Percentiles rank a stretch among this genome's conserved stretches.
Conservation (phyloP, 2,329 filamentous ascomycete genomes). For the Rhynchosporium secalis region DNA sequence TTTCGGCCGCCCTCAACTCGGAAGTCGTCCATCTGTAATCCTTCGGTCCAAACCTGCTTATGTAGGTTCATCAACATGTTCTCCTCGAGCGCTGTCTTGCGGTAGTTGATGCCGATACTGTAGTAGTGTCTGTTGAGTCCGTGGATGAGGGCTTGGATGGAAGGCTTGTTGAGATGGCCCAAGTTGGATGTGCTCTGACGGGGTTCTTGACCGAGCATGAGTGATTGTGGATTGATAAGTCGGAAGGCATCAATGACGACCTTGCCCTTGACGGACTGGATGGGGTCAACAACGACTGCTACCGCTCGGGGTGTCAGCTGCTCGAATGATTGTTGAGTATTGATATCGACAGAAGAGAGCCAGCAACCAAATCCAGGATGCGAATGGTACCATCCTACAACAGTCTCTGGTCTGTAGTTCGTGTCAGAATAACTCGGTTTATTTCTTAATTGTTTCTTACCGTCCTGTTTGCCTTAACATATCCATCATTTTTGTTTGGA, state of each 20-base stretch:
- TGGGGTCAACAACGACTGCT: slow-evolving; percentile 96
- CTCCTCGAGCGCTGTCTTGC: slow-evolving; percentile 95
- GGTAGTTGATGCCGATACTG: slow-evolving; percentile 97
- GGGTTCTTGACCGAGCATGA: slow-evolving; percentile 97
- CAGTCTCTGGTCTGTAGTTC: slow-evolving; percentile 76
- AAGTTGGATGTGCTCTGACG: slow-evolving; percentile 97
- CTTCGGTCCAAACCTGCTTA: slow-evolving; percentile 99
- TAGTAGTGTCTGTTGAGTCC: slow-evolving; percentile 99
- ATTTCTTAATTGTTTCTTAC: slow-evolving; percentile 47
- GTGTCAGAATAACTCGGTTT: slow-evolving; percentile 20
- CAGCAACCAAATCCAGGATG: slow-evolving; percentile 99
- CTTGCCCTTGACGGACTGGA: slow-evolving; percentile 99
- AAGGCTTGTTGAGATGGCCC: slow-evolving; percentile 97
- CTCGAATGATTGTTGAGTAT: slow-evolving; percentile 99
- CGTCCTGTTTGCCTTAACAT: slow-evolving; percentile 97
- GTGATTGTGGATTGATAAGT: slow-evolving; percentile 93
- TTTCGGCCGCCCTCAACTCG: slow-evolving; percentile 79
- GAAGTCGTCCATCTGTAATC: slow-evolving; percentile 96
- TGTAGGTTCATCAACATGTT: slow-evolving; percentile 99
- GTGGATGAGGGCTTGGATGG: slow-evolving; percentile 98
- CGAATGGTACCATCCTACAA: slow-evolving; percentile 99
- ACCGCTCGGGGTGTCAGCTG: slow-evolving; percentile 95
- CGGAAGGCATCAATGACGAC: slow-evolving; percentile 99
- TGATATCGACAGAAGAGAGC: slow-evolving; percentile 98
- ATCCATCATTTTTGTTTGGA: slow-evolving; percentile 99